These are phyloP conservation scores for Hymenoscyphus scutula DNA, from an alignment of 2,329 filamentous ascomycete genomes.

Conservation along the genomic window DNA sequence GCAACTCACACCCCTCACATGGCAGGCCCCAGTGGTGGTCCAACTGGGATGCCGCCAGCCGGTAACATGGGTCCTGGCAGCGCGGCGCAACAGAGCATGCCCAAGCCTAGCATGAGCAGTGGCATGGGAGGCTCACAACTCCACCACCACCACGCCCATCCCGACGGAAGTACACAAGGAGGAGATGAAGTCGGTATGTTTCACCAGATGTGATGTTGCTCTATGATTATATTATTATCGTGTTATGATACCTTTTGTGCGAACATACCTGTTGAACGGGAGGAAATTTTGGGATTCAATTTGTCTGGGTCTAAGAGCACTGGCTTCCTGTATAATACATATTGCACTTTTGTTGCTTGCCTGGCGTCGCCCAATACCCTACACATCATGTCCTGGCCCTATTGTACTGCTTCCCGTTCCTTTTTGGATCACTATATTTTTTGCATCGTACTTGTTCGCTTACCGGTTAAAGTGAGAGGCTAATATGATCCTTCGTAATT, in stretches of 20 bases:
- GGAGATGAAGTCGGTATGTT: slow-evolving; percentile 96
- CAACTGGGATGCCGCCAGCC: slow-evolving; percentile 61
- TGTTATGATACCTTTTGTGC: slow-evolving; percentile 36
- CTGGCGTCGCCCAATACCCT: slow-evolving; percentile 29
- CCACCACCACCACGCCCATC: slow-evolving; percentile 71
- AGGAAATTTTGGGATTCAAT: slow-evolving; percentile 18
- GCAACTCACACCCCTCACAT: slow-evolving; percentile 59
- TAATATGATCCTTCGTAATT: slow-evolving; percentile 35
- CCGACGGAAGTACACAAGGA: slow-evolving; percentile 63
- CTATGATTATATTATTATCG: slow-evolving; percentile 43
- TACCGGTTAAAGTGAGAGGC: slow-evolving; percentile 35
- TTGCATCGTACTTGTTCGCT: slow-evolving; percentile 20
- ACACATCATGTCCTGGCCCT: slow-evolving; percentile 31
- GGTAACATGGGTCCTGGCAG: slow-evolving; percentile 59
- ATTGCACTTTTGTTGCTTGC: slow-evolving; percentile 35
- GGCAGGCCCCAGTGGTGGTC: slow-evolving; percentile 63
- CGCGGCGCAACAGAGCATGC: slow-evolving; percentile 49
- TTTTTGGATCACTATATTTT: slow-evolving; percentile 8
- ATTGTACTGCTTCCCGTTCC: slow-evolving; percentile 27
- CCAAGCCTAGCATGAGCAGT: slow-evolving; percentile 62
- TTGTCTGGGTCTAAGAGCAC: slow-evolving; percentile 23
- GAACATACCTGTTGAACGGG: slow-evolving; percentile 32
- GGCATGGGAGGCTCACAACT: slow-evolving; percentile 63
- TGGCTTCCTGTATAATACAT: slow-evolving; percentile 39
- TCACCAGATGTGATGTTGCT: slow-evolving; percentile 63